These are phyloP conservation scores for Gymnopus androsaceus DNA, from an alignment of 1,284 basidiomycete genomes.

Conservation along the genomic window DNA sequence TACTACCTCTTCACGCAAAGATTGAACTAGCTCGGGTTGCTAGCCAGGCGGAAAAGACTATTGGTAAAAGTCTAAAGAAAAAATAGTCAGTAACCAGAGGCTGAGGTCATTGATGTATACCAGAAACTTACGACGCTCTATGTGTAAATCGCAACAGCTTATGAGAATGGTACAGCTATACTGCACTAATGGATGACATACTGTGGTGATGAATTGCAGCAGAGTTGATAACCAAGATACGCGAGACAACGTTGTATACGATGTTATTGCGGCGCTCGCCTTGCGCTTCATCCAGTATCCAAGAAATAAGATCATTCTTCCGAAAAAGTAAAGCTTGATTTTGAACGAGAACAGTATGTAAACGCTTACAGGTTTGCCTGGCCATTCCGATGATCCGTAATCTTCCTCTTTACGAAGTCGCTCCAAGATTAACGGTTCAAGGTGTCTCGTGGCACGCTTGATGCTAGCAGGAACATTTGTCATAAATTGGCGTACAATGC, in stretches of 20 bases:
- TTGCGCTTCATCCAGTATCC: slow-evolving; percentile 23
- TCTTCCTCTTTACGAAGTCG: slow-evolving; percentile 22
- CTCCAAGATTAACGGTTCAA: slow-evolving; percentile 26
- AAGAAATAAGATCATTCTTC: slow-evolving; percentile 24
- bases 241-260: neutral
- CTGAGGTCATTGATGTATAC: no score
- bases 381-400: slow-evolving; percentile 24
- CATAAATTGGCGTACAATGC: slow-evolving; percentile 21
- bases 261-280: slow-evolving; percentile 11
- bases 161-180: neutral
- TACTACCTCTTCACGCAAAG: slow-evolving; percentile 41
- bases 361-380: slow-evolving; percentile 22
- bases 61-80: slow-evolving; percentile 33
- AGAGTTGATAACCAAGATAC: slow-evolving; percentile 4
- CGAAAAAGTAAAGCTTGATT: neutral
- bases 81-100: neutral
- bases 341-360: neutral
- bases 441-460: slow-evolving; percentile 18
- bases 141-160: neutral
- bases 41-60: slow-evolving; percentile 37
- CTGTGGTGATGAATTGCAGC: slow-evolving; percentile 14
- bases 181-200: neutral
- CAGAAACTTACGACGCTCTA: slow-evolving; percentile 8
- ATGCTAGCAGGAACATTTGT: slow-evolving; percentile 13
- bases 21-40: slow-evolving; percentile 32